Evolutionary conservation across 176 grass and related monocot species (phyloP), one percentile per base, ranked within the genome.

Genomic region (Triticum monococcum): DNA sequence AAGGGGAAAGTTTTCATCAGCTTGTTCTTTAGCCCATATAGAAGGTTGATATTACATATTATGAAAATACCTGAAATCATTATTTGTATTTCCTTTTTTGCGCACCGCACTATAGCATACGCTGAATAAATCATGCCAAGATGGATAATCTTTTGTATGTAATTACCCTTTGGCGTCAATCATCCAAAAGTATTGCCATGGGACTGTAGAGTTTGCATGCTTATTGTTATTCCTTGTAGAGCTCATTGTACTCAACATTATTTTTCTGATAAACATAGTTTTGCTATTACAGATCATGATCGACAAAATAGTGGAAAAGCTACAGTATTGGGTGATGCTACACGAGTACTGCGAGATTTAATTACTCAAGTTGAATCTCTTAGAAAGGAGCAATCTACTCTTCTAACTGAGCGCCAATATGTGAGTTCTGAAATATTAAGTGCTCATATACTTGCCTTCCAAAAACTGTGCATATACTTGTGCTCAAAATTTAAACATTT

Each of bases 231-330:
- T 84, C 22, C 8, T 75, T 75, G 52, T 83, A 60, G 7, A 74
- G 57, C 9, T 46, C 67, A 87, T 16, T 80, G 33, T 61, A 48
- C 64, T 60, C 35, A 69, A 38, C 69, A 30, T 79, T 59, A 9
- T 66, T 77, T 52, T 78, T 79, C 26, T 87, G 37, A 91, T 91
- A 45, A 67, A 35, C 2, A 67, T 78, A 73, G 12, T 84, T 79
- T 23, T 86, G 17, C 75, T 71, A 67, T 91, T 87, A 37, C 89
- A 95, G 93, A 95, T 85, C 89, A 86, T 64, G 93, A 91, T 79
- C 81, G 78, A 85, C 91, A 91, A 66, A 95, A 95, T 71, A 87
- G 20, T 62, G 89, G 93, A 79, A 93, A 95, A 78, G 93, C 93
- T 50, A 85, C 91, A 41, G 80, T 95, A 33, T 63, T 95, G 79